Base-by-base conservation (phyloP, 768 basidiomycete species). In the Agaricus subrufescens region DNA sequence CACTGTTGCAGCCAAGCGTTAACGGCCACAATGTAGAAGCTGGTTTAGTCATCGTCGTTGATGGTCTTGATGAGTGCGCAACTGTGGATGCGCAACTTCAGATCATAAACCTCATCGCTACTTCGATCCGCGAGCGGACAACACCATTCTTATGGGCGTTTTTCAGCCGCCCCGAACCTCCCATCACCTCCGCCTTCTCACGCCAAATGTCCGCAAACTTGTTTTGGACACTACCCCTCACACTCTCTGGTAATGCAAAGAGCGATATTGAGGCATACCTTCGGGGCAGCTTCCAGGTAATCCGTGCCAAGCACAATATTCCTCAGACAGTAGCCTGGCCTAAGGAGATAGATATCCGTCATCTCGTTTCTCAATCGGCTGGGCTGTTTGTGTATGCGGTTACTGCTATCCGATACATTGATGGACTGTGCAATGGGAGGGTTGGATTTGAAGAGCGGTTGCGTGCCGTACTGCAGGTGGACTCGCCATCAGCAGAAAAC, bases 371-470 rank as follows among this genome's bases (percentile, higher is more conserved):
- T 10, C 61, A 59, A 50, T 63, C 65, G 3, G 57, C 58, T 1
- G 65, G 63, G 1, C 61, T 65, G 37, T 68, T 68, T 50, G 65
- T 66, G 52, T 65, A 63, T 54, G 64, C 67, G 2, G 56, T 66
- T 0, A 68, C 63, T 6, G 59, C 64, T 1, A 40, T 66, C 42
- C 64, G 61, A 55, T 70, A 58, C 43, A 51, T 70, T 34, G 57
- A 25, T 46, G 19, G 19, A 19, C 19, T 19, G 29, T 23, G 38
- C 23, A 11, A n/a, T 11, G 23, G 19, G n/a, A 10, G 4, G 27
- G 3, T 2, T 15, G 10, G 5, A 14, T 38, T 7, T 14, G 19
- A 19, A 19, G 19, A 19, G 19, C 19, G 19, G 19, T 19, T 19
- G 19, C 19, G 19, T 19, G 19, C 19, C 19, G 19, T 19, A 19